Evolutionary conservation across 495 filamentous ascomycete species (phyloP).

Genomic region (Pseudotulostoma volvatum): DNA sequence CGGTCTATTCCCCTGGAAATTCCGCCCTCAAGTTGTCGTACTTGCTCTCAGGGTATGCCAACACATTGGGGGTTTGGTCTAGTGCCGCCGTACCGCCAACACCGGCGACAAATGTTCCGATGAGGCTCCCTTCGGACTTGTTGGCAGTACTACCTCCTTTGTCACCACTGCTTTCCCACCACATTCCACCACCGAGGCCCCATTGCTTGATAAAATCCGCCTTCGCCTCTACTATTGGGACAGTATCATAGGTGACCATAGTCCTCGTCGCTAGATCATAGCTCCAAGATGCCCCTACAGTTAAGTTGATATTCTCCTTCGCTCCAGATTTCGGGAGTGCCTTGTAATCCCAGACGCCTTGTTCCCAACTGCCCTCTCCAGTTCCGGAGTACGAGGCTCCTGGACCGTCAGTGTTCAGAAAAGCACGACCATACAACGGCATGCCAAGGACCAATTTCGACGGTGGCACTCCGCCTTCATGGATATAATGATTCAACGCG

Average conservation of each 20-base stretch:
- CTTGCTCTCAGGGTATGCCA: slow-evolving; percentile 56
- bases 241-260: slow-evolving; percentile 66
- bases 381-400: slow-evolving; percentile 51
- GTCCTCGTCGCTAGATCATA: slow-evolving; percentile 43
- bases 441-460: slow-evolving; percentile 67
- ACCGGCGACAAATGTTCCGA: slow-evolving; percentile 38
- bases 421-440: slow-evolving; percentile 75
- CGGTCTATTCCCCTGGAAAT: no score
- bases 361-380: slow-evolving; percentile 53
- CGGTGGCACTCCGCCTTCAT: slow-evolving; percentile 34
- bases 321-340: slow-evolving; percentile 31
- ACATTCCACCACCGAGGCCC: slow-evolving; percentile 72
- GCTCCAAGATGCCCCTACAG: slow-evolving; percentile 47
- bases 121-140: slow-evolving; percentile 43
- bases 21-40: slow-evolving; percentile 53
- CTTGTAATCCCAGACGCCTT: slow-evolving; percentile 68
- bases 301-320: slow-evolving; percentile 19
- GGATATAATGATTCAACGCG: slow-evolving; percentile 47
- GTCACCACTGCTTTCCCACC: slow-evolving; percentile 86
- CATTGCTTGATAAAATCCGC: slow-evolving; percentile 45
- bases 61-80: slow-evolving; percentile 47
- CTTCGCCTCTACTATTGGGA: slow-evolving; percentile 43
- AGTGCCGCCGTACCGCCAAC: slow-evolving; percentile 39
- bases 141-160: no score
- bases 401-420: slow-evolving; percentile 51